Evolutionary conservation across 2,329 filamentous ascomycete species (phyloP), one percentile per base, ranked within the genome.

Genomic region (Metarhizium robertsii): DNA sequence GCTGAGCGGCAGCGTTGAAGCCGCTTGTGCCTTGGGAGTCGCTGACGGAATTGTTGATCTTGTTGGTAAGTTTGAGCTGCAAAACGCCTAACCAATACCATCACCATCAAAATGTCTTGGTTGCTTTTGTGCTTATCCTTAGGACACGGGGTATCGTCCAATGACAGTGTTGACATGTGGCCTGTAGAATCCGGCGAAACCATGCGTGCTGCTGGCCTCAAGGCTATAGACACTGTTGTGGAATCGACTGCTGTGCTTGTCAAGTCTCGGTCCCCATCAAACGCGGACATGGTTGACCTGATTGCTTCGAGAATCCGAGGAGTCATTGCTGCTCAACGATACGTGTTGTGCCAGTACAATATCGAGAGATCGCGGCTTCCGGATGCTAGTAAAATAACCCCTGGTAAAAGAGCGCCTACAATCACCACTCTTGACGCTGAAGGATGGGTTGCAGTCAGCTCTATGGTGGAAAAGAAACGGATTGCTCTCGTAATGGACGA

Each of bases 41-140:
- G 94, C 94, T 47, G 92, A 97, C 69, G 94, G 92, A 52, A 96
- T 99, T 69, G 91, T 99, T 50, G 94, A 99, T 75, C 84, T 99
- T 56, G 94, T 99, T 67, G 91, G 90, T 94, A 73, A 69, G 88
- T 82, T 20, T 10, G 18, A 6, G 13, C 6, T 48, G 25, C 45
- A 11, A 29, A 30, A 30, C 16, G 16, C 38, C 10, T 16, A 16
- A 34, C 14, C 16, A 11, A 36, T 18, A 30, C 13, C 38, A 40
- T 43, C n/a, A 20, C 6, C 18, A 20, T 43, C 14, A 18, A 10
- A 45, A 45, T 4, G 4, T 25, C 8, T 38, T 29, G 14, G 42
- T 6, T 36, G 10, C 38, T 34, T 29, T 50, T 42, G n/a, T 6
- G 11, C 10, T 11, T 16, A 40, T 13, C 38, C 38, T 16, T 40